Evolutionary conservation across 2,329 filamentous ascomycete species (phyloP).

Genomic region (Chaetomium globosum): DNA sequence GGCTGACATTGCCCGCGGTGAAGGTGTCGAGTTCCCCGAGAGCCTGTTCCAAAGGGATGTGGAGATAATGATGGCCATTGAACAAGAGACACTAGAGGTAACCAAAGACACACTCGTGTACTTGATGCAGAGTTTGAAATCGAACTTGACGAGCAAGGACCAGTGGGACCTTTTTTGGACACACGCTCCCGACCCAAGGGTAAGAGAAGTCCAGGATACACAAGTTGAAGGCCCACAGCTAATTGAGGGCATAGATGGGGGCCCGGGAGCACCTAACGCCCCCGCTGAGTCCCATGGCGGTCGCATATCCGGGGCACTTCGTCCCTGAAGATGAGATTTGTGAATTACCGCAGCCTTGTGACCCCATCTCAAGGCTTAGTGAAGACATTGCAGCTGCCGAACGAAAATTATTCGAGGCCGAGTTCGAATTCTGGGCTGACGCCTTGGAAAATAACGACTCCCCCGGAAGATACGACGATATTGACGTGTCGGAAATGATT

Average conservation of each 20-base stretch:
- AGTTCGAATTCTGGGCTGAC: conserved; percentile 32
- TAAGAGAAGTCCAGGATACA: conserved; percentile 15
- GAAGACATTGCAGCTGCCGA: conserved; percentile 37
- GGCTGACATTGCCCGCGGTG: conserved; percentile 32
- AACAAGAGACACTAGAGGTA: conserved; percentile 35
- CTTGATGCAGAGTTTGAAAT: conserved; percentile 30
- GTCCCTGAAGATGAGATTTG: conserved; percentile 31
- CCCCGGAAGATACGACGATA: conserved; percentile 29
- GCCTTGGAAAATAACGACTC: conserved; percentile 18
- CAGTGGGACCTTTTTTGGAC: conserved; percentile 26
- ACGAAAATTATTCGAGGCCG: conserved; percentile 31
- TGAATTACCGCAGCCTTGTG: conserved; percentile 34
- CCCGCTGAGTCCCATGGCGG: conserved; percentile 34
- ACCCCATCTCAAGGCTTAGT: conserved; percentile 32
- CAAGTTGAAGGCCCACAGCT: not conserved
- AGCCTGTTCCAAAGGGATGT: conserved; percentile 12
- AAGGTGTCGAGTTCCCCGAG: conserved; percentile 38
- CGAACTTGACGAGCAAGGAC: conserved; percentile 31
- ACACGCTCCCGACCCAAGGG: conserved; percentile 32
- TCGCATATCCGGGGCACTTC: conserved; percentile 21
- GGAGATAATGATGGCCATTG: conserved; percentile 25
- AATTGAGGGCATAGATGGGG: conserved; percentile 23
- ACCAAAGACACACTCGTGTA: conserved; percentile 31
- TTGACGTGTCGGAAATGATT: conserved; percentile 35
- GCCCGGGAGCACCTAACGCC: conserved; percentile 34